phyloP scores from a whole-genome alignment of 2,329 filamentous ascomycete genomes.

The Ophiostoma himal-ulmi region DNA sequence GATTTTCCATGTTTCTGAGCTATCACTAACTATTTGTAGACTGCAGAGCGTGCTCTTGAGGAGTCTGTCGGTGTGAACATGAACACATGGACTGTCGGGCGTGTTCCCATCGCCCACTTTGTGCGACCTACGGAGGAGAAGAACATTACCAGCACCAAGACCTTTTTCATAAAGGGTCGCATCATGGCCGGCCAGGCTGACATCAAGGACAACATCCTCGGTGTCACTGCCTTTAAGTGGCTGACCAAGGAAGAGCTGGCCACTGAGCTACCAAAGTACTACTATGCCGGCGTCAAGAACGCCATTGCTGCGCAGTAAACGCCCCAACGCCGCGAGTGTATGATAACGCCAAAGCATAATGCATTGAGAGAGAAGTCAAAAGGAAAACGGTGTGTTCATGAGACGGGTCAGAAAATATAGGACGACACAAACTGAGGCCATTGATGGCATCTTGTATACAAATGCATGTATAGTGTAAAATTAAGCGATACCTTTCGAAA shows the following conservation, averaged over 20 bases:
- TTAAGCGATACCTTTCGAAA: conserved; percentile 20
- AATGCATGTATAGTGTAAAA: conserved; percentile 21
- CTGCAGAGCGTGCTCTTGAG: conserved; percentile 71
- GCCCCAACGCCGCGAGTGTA: conserved; percentile 1
- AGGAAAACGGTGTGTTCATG: neutral
- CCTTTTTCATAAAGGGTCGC: conserved; percentile 91
- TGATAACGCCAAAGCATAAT: neutral
- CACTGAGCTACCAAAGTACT: conserved; percentile 57
- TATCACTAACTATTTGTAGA: conserved; percentile 45
- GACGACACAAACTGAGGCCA: neutral
- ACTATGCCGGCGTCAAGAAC: conserved; percentile 70
- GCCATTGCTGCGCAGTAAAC: conserved; percentile 72
- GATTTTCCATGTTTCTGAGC: neutral
- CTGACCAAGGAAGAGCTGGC: conserved; percentile 81
- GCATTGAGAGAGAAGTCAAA: neutral
- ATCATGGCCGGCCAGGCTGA: conserved; percentile 97
- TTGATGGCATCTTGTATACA: conserved; percentile 17
- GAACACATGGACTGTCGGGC: conserved; percentile 97
- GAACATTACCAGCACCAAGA: conserved; percentile 62
- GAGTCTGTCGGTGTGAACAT: conserved; percentile 84
- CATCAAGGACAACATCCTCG: conserved; percentile 63
- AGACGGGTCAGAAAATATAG: neutral
- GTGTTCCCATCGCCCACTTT: conserved; percentile 78
- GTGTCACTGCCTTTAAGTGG: conserved; percentile 83
- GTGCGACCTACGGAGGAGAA: conserved; percentile 45